Evolutionary conservation across 306 rosid species (phyloP), one percentile per base, ranked within the genome.

Genomic region (Biancaea sappan): DNA sequence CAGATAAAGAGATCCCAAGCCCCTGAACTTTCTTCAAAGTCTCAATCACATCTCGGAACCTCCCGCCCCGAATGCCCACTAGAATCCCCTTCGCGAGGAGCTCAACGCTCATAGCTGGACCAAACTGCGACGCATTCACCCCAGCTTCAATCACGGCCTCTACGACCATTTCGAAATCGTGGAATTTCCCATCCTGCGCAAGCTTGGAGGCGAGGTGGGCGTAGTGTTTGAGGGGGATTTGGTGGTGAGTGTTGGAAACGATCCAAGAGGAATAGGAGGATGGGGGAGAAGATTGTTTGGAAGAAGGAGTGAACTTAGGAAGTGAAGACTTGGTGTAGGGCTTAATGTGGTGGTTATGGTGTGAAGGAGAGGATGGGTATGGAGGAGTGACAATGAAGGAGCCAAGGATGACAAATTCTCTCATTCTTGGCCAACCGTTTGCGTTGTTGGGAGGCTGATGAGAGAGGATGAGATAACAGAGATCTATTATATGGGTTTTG

Each of bases 321-420:
- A 71, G 76, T 21, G 87, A 65, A 37, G 80, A 24, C 8, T 85
- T 85, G 73, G 41, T 84, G 76, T 38, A 80, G 57, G 83, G 81
- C 65, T 80, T 88, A 82, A 61, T 66, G 76, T 44, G 65, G 25
- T 41, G 46, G 73, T 15, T 7, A 24, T 64, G 66, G 65, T 68
- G 86, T 18, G 78, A 58, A 31, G 75, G 64, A 38, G 63, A 28
- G 8, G 76, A 58, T 8, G 82, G 76, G 68, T 66, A 72, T 25
- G 75, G 73, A 35, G 86, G 87, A 51, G 83, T 82, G 75, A 81
- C 76, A 32, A 86, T 78, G 88, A 91, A 79, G 76, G 78, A 85
- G 66, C 89, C 88, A 59, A 88, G 84, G 86, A 91, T 83, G 63
- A 88, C 74, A 26, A 88, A 73, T 78, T 79, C 87, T 78, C 89